Percentiles rank a stretch among this genome's conserved stretches.
Evolutionary conservation across 2,329 filamentous ascomycete genomes (phyloP).

Genomic region (Coniochaeta sp.): DNA sequence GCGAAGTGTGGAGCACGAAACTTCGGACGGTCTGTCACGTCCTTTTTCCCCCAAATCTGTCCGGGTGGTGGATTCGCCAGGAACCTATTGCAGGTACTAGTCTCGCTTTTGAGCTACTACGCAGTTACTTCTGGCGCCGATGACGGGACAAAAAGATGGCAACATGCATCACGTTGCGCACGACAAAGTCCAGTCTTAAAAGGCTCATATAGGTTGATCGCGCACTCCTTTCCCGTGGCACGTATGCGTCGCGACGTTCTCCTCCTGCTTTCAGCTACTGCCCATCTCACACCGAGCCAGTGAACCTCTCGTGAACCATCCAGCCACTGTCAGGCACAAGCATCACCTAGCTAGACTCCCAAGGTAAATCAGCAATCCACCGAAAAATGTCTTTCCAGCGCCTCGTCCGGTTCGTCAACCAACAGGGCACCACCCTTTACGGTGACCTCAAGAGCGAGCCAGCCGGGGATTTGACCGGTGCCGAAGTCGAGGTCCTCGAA

Average conservation of each 20-base stretch:
- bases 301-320: not conserved
- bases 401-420: slow-evolving; percentile 5
- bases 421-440: slow-evolving; percentile 1
- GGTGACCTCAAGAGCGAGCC: slow-evolving; percentile 5
- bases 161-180: not conserved
- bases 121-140: not conserved
- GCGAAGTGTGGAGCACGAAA: not conserved
- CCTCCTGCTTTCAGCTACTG: not conserved
- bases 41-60: not conserved
- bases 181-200: not conserved
- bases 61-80: not conserved
- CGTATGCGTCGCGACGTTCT: not conserved
- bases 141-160: not conserved
- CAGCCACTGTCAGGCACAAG: not conserved
- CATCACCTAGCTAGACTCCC: not conserved
- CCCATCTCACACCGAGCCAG: not conserved
- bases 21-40: not conserved
- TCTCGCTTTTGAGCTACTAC: not conserved
- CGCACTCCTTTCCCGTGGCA: not conserved
- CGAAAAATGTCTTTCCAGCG: slow-evolving; percentile 3
- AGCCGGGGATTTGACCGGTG: not conserved
- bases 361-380: not conserved
- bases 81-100: no score
- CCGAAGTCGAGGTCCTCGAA: slow-evolving; percentile 6
- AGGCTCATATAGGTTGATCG: not conserved